phyloP scores from a whole-genome alignment of 352 stramenopile species.

The Phytopythium aichiense region DNA sequence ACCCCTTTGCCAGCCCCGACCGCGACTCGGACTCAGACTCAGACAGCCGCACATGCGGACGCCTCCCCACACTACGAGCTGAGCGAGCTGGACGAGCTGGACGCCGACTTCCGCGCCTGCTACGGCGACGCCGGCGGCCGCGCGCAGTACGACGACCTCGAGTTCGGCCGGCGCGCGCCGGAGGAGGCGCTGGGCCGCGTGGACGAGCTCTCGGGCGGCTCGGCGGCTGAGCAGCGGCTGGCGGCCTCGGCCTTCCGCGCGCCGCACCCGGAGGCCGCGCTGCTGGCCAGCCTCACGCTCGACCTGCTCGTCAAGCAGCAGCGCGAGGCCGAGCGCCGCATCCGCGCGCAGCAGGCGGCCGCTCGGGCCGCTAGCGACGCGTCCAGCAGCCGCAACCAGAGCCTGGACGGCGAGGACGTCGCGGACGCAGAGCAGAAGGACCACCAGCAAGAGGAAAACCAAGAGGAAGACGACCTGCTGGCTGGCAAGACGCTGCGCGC shows the following conservation, averaged over 20 bases:
- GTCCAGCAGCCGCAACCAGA: constrained; percentile 14
- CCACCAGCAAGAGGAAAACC: background rate
- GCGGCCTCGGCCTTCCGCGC: background rate
- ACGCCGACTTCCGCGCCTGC: constrained; percentile 6
- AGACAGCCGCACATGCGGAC: constrained; percentile 10
- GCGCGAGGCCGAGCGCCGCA: constrained; percentile 23
- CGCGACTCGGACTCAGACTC: constrained; percentile 6
- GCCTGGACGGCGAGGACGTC: background rate
- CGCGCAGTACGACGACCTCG: constrained; percentile 7
- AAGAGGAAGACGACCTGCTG: background rate
- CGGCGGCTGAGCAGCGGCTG: background rate
- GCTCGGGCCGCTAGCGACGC: background rate
- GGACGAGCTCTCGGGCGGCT: constrained; percentile 2
- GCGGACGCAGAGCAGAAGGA: constrained; percentile 1
- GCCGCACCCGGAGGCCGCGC: constrained; percentile 4
- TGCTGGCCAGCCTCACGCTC: constrained; percentile 11
- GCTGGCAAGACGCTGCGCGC: constrained; percentile 6
- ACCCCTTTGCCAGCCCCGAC: constrained; percentile 6
- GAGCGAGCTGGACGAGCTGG: constrained; percentile 4
- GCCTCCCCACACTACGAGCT: background rate
- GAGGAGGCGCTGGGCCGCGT: background rate
- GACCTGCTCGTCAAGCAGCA: constrained; percentile 26
- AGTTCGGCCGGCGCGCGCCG: background rate
- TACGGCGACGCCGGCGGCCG: background rate
- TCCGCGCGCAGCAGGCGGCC: background rate